Base-by-base conservation (phyloP, 2,329 filamentous ascomycete genomes). In the Neocatenulostroma microsporum region DNA sequence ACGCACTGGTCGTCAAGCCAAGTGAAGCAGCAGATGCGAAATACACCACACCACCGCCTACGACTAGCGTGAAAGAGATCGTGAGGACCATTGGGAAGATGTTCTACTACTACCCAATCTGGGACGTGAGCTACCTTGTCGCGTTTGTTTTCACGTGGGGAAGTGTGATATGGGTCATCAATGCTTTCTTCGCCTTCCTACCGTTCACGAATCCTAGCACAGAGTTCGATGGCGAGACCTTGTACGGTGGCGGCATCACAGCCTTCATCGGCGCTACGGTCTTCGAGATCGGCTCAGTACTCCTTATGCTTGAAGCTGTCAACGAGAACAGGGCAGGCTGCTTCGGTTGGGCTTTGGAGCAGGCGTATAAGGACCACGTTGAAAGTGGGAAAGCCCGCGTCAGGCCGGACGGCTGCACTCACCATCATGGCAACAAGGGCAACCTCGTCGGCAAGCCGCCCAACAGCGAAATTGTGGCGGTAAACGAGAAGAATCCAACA, bases 301-400 rank as follows among this genome's bases (percentile, higher is more conserved):
- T 83, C 2, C 63, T 83, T 18, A 65, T 83, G 57, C 61, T 81
- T 2, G 80, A 84, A 55, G 79, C 79, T 3, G 66, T 82, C n/a
- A 84, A 84, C 52, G 75, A 78, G 49, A 76, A 81, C 48, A 64
- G 71, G 10, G 62, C 70, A 0, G 75, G 72, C 10, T 84, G 79
- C 54, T 83, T 83, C 52, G 79, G 80, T 3, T 84, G 78, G 78
- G 79, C 78, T 0, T 48, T 83, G 1, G 72, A 80, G 45, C 64
- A 66, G 24, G 36, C 37, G 3, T 26, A 73, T 27, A 31, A 45
- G 4, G 38, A 37, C 3, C 30, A 43, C 26, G 5, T 34, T n/a
- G 32, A 33, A 20, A 37, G 38, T 33, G 32, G 24, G 17, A 26
- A 26, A 31, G 21, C 21, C 3, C 36, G 33, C 20, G 39, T 50